Evolutionary conservation across 2,329 filamentous ascomycete species (phyloP).

Genomic region (Microsporum audouinii): DNA sequence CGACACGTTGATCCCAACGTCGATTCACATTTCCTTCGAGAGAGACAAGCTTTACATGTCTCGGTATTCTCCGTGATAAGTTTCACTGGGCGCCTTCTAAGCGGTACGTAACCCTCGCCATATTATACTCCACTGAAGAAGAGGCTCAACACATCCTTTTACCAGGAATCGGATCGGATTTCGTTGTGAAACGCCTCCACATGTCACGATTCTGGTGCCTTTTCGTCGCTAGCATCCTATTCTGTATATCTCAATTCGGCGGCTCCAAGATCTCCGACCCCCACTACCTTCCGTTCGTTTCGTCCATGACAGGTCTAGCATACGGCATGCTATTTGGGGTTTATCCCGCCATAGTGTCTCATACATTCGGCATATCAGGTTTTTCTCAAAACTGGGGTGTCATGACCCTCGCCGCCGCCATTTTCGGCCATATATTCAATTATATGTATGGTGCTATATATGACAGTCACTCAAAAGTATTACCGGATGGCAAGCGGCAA

Average conservation of each 20-base stretch:
- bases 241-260: slow-evolving; percentile 65
- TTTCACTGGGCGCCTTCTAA: slow-evolving; percentile 68
- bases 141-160: slow-evolving; percentile 15
- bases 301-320: slow-evolving; percentile 69
- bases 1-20: slow-evolving; percentile 66
- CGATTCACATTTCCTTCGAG: slow-evolving; percentile 61
- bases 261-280: slow-evolving; percentile 69
- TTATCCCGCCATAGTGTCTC: slow-evolving; percentile 77
- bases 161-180: slow-evolving; percentile 74
- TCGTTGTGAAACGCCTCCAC: slow-evolving; percentile 68
- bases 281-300: slow-evolving; percentile 63
- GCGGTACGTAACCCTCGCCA: slow-evolving; percentile 42
- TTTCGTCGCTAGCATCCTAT: slow-evolving; percentile 63
- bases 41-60: slow-evolving; percentile 80
- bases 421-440: slow-evolving; percentile 88
- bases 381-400: slow-evolving; percentile 93
- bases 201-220: slow-evolving; percentile 87
- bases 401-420: slow-evolving; percentile 79
- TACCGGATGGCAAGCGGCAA: slow-evolving; percentile 56
- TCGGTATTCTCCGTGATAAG: slow-evolving; percentile 84
- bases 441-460: slow-evolving; percentile 77
- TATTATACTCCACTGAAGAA: not conserved
- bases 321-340: slow-evolving; percentile 94
- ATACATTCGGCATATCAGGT: slow-evolving; percentile 81
- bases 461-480: slow-evolving; percentile 63